A percentile compares a stretch with the other conserved stretches of the same genome.
Conservation (phyloP, 371 early-diverging fungal species). For the Mucor plumbeus region DNA sequence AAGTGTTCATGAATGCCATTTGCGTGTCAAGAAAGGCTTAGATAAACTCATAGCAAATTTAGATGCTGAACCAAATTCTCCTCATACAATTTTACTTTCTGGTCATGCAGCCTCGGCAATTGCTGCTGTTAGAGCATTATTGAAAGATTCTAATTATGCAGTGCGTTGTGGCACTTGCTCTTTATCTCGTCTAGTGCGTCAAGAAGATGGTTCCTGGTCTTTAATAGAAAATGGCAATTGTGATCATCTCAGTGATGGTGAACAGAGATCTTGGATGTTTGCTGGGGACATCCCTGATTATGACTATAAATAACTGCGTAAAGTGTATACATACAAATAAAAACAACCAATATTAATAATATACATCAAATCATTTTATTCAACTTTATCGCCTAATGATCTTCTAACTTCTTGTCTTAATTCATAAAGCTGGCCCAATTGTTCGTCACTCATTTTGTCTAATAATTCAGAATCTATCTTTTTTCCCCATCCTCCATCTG, state of each 20-base stretch:
- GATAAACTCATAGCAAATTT: slow-evolving; percentile 29
- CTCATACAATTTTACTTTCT: slow-evolving; percentile 28
- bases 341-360: background rate
- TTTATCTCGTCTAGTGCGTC: slow-evolving; percentile 36
- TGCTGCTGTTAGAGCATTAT: slow-evolving; percentile 39
- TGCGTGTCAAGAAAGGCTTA: slow-evolving; percentile 37
- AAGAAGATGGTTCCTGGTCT: slow-evolving; percentile 32
- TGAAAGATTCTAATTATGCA: slow-evolving; percentile 30
- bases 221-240: slow-evolving; percentile 31
- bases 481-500: slow-evolving; percentile 56
- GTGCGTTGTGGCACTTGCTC: slow-evolving; percentile 38
- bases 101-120: slow-evolving; percentile 52
- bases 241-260: slow-evolving; percentile 36
- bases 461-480: slow-evolving; percentile 51
- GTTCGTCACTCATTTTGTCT: slow-evolving; percentile 72
- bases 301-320: slow-evolving; percentile 15
- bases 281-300: slow-evolving; percentile 47
- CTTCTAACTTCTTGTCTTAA: slow-evolving; percentile 62
- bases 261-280: slow-evolving; percentile 47
- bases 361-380: slow-evolving; percentile 1
- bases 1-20: slow-evolving; percentile 34
- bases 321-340: slow-evolving; percentile 2
- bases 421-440: slow-evolving; percentile 70
- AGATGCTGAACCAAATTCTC: slow-evolving; percentile 26
- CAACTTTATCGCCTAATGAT: slow-evolving; percentile 37